Conservation (phyloP, 1,284 basidiomycete genomes). For the Tilletia horrida region DNA sequence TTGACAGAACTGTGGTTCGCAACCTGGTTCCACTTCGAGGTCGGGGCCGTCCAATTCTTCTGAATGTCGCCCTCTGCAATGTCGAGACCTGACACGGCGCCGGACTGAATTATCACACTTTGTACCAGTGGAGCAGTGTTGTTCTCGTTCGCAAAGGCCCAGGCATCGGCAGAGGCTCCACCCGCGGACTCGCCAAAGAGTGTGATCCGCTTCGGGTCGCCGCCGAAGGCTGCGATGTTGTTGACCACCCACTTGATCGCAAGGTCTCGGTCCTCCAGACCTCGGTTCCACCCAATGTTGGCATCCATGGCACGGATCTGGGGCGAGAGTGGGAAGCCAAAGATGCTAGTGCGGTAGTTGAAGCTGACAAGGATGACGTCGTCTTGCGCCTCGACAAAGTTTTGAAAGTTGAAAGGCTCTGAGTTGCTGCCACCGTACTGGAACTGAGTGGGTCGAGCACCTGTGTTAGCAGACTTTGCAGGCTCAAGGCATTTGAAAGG, state of each 20-base stretch:
- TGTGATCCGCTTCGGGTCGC: slow-evolving; percentile 61
- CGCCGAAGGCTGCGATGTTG: slow-evolving; percentile 66
- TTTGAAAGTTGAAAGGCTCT: slow-evolving; percentile 28
- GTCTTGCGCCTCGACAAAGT: slow-evolving; percentile 26
- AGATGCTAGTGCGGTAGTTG: slow-evolving; percentile 59
- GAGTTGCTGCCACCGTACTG: slow-evolving; percentile 36
- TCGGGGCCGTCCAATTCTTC: not conserved
- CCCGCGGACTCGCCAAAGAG: slow-evolving; percentile 47
- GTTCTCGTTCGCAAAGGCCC: slow-evolving; percentile 10
- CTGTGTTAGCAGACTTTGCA: no score
- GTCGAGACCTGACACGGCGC: not conserved
- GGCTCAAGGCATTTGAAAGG: no score
- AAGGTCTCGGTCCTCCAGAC: slow-evolving; percentile 64
- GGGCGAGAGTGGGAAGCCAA: slow-evolving; percentile 59
- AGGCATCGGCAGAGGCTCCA: slow-evolving; percentile 4
- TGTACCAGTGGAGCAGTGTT: not conserved
- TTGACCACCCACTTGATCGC: slow-evolving; percentile 63
- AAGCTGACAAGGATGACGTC: slow-evolving; percentile 58
- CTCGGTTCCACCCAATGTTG: slow-evolving; percentile 58
- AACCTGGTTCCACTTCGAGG: not conserved
- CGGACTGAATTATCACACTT: slow-evolving; percentile 2
- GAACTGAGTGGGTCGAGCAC: no score
- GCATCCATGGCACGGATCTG: slow-evolving; percentile 23
- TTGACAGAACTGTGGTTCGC: not conserved
- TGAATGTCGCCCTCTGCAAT: not conserved